These are phyloP conservation scores for Suillus fuscotomentosus DNA, from an alignment of 768 basidiomycete genomes.

Conservation along the genomic window DNA sequence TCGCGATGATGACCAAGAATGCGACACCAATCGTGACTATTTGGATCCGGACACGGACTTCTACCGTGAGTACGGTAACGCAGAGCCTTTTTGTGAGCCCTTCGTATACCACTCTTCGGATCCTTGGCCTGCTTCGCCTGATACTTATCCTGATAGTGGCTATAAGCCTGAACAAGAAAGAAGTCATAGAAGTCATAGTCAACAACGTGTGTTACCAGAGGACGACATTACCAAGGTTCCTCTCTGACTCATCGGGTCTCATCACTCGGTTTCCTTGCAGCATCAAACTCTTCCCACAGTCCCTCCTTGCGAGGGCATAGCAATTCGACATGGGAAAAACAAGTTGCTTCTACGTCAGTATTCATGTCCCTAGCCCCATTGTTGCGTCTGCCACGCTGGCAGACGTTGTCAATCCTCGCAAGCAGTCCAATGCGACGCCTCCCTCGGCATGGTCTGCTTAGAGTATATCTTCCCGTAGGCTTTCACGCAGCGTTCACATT, in stretches of 20 bases:
- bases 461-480: constrained; percentile 66
- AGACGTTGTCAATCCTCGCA: constrained; percentile 65
- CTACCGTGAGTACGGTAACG: constrained; percentile 55
- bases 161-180: constrained; percentile 70
- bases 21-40: constrained; percentile 61
- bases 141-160: constrained; percentile 80
- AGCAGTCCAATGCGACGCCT: constrained; percentile 48
- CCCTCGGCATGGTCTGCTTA: constrained; percentile 58
- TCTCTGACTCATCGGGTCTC: constrained; percentile 54
- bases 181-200: constrained; percentile 56
- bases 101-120: constrained; percentile 60
- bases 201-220: constrained; percentile 60
- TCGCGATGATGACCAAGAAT: constrained; percentile 46
- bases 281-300: constrained; percentile 63
- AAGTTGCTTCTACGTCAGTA: constrained; percentile 41
- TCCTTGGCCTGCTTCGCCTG: constrained; percentile 54
- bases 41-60: constrained; percentile 38
- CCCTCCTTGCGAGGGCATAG: constrained; percentile 69
- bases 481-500: constrained; percentile 83
- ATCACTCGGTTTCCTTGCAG: constrained; percentile 57
- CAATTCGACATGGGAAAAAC: constrained; percentile 66
- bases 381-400: constrained; percentile 60
- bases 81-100: constrained; percentile 57
- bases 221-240: constrained; percentile 35
- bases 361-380: constrained; percentile 58